These are phyloP conservation scores for Helenozyma rhizophorensis DNA, from an alignment of 805 yeast genomes.

Conservation along the genomic window DNA sequence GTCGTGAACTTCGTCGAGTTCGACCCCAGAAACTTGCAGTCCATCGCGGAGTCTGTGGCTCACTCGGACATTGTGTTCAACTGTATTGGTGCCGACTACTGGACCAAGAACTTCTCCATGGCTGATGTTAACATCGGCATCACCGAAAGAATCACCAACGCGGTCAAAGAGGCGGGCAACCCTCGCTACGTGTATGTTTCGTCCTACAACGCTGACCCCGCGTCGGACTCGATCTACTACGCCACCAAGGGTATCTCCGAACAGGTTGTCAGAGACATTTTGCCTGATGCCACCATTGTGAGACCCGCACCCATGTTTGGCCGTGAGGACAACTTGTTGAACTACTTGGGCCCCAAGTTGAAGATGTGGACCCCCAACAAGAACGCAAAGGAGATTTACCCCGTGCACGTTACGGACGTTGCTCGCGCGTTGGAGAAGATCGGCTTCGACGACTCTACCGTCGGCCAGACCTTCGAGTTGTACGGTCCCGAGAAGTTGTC, in stretches of 20 bases:
- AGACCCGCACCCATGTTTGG: conserved; percentile 83
- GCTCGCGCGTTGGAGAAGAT: conserved; percentile 75
- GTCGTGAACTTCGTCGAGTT: conserved; percentile 81
- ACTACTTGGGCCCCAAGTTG: conserved; percentile 51
- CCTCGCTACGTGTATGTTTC: conserved; percentile 78
- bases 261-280: conserved; percentile 57
- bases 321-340: conserved; percentile 65
- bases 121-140: conserved; percentile 81
- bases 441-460: conserved; percentile 76
- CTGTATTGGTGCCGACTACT: conserved; percentile 69
- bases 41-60: conserved; percentile 72
- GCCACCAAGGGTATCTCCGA: conserved; percentile 81
- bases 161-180: conserved; percentile 64
- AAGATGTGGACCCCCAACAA: conserved; percentile 64
- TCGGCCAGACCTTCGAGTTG: conserved; percentile 72
- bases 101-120: conserved; percentile 76
- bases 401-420: conserved; percentile 74
- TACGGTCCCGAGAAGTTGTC: conserved; percentile 66
- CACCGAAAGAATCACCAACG: conserved; percentile 71
- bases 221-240: conserved; percentile 64
- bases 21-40: conserved; percentile 71
- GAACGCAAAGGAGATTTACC: conserved; percentile 58
- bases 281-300: conserved; percentile 77
- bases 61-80: conserved; percentile 81
- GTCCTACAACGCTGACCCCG: conserved; percentile 66